Evolutionary conservation across 1,284 basidiomycete species (phyloP), one percentile per base, ranked within the genome.

Genomic region (Coniferiporia sulphurascens): DNA sequence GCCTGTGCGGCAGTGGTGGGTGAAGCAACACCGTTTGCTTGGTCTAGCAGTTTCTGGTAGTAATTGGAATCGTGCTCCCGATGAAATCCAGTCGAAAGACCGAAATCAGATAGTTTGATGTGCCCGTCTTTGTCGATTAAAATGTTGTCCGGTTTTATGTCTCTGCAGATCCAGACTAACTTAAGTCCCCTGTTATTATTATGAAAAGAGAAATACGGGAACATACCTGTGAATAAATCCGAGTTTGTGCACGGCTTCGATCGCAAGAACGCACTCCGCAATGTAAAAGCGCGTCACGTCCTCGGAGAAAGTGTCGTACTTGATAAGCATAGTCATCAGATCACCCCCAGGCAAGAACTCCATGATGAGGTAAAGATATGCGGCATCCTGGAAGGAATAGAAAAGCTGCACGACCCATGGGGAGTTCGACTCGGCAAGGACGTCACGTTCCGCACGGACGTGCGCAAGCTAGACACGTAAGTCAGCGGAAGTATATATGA

Each of bases 261-360:
- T 95, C 19, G 96, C 96, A 36, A 99, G 81, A 58, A 98, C 94
- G 72, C 95, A 98, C 75, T 99, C 96, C 46, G 96, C 96, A 86
- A 99, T 98, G 76, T 99, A 99, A 77, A 99, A 99, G 59, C 97
- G 87, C 36, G 95, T 97, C 43, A 99, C 96, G 71, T 99, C 96
- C 73, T 99, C 96, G 8, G 93, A 94, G 76, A 99, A 99, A 1
- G 96, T 93, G 73, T 99, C 96, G 74, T 99, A 98, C 75, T 98
- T 98, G 88, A 99, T 99, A 65, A 99, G 80, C 96, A 98, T 99
- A 41, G 89, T 91, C 96, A 99, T 98, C 62, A 99, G 78, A 73
- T 99, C 96, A 21, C 96, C 96, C 49, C 96, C 96, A 34, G 96
- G 95, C 57, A 99, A 79, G 77, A 98, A 99, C 74, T 98, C 96